Evolutionary conservation across 2,329 filamentous ascomycete species (phyloP).

Genomic region (Sporothrix inflata): DNA sequence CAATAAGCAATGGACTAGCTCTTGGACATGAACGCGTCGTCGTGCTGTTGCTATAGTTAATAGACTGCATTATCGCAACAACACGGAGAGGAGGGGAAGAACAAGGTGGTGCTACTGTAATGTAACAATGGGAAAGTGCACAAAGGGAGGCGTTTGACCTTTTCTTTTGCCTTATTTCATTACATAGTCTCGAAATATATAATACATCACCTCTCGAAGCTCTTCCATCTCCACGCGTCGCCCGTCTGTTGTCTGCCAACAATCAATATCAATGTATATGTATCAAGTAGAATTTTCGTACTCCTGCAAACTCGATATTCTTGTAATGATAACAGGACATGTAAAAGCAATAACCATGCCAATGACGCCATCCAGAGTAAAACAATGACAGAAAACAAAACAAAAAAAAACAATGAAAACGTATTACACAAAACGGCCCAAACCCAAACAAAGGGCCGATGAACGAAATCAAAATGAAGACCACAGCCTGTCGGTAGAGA

Average conservation of each 20-base stretch:
- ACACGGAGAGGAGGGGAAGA: neutral
- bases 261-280: constrained; percentile 14
- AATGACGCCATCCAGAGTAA: constrained; percentile 27
- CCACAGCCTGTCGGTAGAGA: too few relatives aligned
- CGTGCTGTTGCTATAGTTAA: constrained; percentile 8
- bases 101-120: neutral
- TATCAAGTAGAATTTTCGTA: constrained; percentile 21
- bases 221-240: neutral
- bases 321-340: constrained; percentile 18
- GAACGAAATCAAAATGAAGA: constrained; percentile 1
- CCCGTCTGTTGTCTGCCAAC: neutral
- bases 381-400: neutral
- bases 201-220: neutral
- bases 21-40: neutral
- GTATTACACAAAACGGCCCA: constrained; percentile 3
- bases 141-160: neutral
- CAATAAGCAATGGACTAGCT: constrained; percentile 43
- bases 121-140: neutral
- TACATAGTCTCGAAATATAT: constrained; percentile 17
- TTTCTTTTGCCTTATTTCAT: constrained; percentile 1
- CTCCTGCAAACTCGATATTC: constrained; percentile 28
- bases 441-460: constrained; percentile 16
- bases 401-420: neutral
- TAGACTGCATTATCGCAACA: constrained; percentile 15
- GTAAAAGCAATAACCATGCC: constrained; percentile 21